Conservation (phyloP, 768 basidiomycete species). For the Favolaschia claudopus region DNA sequence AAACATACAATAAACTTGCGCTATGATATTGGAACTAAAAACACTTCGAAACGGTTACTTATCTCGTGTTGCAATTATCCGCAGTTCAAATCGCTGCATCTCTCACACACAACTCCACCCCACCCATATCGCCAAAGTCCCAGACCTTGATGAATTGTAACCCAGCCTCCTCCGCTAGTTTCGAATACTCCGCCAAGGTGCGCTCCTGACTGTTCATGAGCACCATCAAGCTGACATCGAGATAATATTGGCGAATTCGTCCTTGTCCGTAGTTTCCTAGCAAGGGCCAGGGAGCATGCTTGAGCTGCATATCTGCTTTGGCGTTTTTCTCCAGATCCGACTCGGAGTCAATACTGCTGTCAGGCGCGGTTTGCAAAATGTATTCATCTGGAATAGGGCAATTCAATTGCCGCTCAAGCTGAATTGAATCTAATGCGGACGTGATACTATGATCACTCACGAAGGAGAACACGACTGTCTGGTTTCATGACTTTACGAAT, state of each 20-base stretch:
- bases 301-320: constrained; percentile 6
- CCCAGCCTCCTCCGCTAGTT: constrained; percentile 16
- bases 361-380: constrained; percentile 11
- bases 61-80: no score
- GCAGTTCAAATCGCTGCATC: no score
- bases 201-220: constrained; percentile 21
- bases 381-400: constrained; percentile 17
- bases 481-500: constrained; percentile 23
- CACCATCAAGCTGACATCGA: constrained; percentile 25
- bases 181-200: constrained; percentile 23
- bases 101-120: constrained; percentile 16
- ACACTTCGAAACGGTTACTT: no score
- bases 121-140: constrained; percentile 28
- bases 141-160: constrained; percentile 22
- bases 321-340: not conserved
- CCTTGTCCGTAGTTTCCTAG: constrained; percentile 21
- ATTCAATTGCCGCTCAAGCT: not conserved
- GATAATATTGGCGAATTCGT: constrained; percentile 18
- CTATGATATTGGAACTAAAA: no score
- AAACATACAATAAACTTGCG: no score
- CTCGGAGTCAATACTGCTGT: not conserved
- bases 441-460: constrained; percentile 8
- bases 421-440: not conserved
- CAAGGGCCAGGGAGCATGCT: constrained; percentile 18
- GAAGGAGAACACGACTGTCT: constrained; percentile 24